phyloP scores from a whole-genome alignment of 768 basidiomycete genomes.

The Hypholoma fasciculare region DNA sequence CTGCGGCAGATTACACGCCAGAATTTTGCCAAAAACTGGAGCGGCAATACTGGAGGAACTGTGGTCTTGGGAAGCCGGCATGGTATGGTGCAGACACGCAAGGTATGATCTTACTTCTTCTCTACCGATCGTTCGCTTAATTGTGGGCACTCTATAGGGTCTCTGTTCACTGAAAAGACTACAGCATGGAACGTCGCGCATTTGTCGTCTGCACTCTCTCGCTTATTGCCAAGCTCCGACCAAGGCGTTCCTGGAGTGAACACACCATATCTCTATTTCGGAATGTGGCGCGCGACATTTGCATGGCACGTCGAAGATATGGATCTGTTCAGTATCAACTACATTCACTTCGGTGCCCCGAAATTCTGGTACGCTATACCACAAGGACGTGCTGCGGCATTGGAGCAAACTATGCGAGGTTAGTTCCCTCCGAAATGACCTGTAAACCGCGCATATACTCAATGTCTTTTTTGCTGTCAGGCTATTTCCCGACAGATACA shows the following conservation, averaged over 20 bases:
- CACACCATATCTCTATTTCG: slow-evolving; percentile 96
- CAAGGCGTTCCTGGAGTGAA: slow-evolving; percentile 92
- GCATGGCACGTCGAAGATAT: slow-evolving; percentile 99
- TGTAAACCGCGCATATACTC: background rate
- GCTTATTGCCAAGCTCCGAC: slow-evolving; percentile 66
- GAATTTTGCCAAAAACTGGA: slow-evolving; percentile 90
- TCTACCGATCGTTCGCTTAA: no score
- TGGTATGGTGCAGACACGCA: slow-evolving; percentile 98
- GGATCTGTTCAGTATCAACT: slow-evolving; percentile 99
- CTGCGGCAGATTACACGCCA: slow-evolving; percentile 75
- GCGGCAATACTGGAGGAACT: slow-evolving; percentile 89
- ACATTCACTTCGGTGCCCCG: slow-evolving; percentile 97
- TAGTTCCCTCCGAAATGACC: slow-evolving; percentile 13
- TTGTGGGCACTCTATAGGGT: slow-evolving; percentile 36
- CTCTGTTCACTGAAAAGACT: slow-evolving; percentile 73
- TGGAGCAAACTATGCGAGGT: slow-evolving; percentile 94
- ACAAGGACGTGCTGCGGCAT: slow-evolving; percentile 73
- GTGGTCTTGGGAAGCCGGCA: slow-evolving; percentile 84
- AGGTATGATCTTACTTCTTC: slow-evolving; percentile 46
- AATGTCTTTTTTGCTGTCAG: slow-evolving; percentile 33
- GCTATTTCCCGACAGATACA: slow-evolving; percentile 87
- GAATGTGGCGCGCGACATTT: slow-evolving; percentile 99
- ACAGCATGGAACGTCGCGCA: slow-evolving; percentile 93
- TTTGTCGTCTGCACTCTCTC: slow-evolving; percentile 83
- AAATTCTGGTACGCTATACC: slow-evolving; percentile 98